Evolutionary conservation across 2,329 filamentous ascomycete genomes (phyloP).

Genomic region (Mariannaea elegans): DNA sequence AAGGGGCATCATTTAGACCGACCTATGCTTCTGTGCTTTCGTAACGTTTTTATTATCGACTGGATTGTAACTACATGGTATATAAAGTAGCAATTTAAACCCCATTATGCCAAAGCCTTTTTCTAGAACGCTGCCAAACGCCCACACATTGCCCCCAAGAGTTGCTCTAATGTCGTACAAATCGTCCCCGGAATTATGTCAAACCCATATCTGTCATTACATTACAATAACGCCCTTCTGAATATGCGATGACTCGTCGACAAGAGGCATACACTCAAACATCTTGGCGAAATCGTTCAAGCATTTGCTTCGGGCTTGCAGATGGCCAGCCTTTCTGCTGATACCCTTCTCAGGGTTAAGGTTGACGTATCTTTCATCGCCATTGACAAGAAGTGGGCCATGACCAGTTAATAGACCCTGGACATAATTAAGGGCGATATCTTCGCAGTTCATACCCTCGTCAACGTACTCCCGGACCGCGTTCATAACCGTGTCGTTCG

Average conservation of each 20-base stretch:
- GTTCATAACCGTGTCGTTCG: conserved; percentile 42
- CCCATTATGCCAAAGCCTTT: neutral
- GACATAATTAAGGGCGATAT: conserved; percentile 51
- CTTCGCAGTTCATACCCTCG: conserved; percentile 51
- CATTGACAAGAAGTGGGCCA: conserved; percentile 47
- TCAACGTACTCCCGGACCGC: conserved; percentile 50
- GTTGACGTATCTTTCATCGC: conserved; percentile 45
- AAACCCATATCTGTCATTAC: conserved; percentile 15
- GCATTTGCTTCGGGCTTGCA: conserved; percentile 47
- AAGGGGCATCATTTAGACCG: too few relatives aligned
- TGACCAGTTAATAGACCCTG: conserved; percentile 45
- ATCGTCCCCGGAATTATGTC: neutral
- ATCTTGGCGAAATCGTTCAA: conserved; percentile 46
- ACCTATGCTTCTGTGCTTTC: too few relatives aligned
- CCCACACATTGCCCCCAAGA: neutral
- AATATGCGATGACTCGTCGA: conserved; percentile 46
- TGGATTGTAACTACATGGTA: neutral
- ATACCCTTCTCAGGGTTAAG: conserved; percentile 44
- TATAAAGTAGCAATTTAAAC: conserved; percentile 1
- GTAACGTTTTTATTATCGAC: neutral
- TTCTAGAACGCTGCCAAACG: conserved; percentile 11
- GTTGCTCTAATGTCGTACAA: neutral
- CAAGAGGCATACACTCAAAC: conserved; percentile 47
- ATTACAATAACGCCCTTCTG: conserved; percentile 43
- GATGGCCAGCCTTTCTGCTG: conserved; percentile 44